Evolutionary conservation across 495 filamentous ascomycete genomes (phyloP).

Genomic region (Trichoderma orchidacearum): DNA sequence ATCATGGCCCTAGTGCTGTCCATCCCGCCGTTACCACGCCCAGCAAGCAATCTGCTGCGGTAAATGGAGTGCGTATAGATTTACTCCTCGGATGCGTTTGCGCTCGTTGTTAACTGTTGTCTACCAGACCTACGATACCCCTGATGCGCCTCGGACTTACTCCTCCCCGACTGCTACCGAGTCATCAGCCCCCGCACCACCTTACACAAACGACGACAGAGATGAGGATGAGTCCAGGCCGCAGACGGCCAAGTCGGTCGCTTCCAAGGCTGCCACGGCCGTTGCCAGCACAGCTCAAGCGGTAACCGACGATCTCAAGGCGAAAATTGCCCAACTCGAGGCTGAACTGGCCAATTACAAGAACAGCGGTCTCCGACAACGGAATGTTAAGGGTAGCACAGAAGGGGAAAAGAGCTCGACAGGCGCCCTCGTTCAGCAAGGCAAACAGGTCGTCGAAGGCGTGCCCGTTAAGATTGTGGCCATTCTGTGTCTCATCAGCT

Average conservation of each 20-base stretch:
- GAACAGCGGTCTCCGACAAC: conserved; percentile 55
- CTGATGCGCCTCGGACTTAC: conserved; percentile 7
- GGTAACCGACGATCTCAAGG: conserved; percentile 47
- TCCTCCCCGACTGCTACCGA: conserved; percentile 13
- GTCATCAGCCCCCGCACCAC: conserved; percentile 4
- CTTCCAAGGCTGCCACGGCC: conserved; percentile 25
- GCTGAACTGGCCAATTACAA: conserved; percentile 57
- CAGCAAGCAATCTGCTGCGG: conserved; percentile 8
- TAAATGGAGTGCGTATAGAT: conserved; percentile 16
- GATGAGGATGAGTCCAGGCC: conserved; percentile 11
- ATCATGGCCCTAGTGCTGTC: conserved; percentile 1
- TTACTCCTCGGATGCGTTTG: not conserved
- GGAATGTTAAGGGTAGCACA: conserved; percentile 42
- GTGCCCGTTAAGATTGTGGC: conserved; percentile 83
- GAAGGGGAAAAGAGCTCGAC: conserved; percentile 27
- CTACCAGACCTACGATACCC: not conserved
- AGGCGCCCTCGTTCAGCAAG: conserved; percentile 32
- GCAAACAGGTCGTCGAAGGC: conserved; percentile 63
- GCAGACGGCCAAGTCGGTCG: conserved; percentile 17
- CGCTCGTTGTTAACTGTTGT: not conserved
- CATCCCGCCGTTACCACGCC: conserved; percentile 10
- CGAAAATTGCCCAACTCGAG: conserved; percentile 62
- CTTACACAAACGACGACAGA: conserved; percentile 18
- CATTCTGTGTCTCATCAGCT: conserved; percentile 71
- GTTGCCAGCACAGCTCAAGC: not conserved